Conservation (phyloP, 2,329 filamentous ascomycete genomes). For the Epichloe coenophiala region DNA sequence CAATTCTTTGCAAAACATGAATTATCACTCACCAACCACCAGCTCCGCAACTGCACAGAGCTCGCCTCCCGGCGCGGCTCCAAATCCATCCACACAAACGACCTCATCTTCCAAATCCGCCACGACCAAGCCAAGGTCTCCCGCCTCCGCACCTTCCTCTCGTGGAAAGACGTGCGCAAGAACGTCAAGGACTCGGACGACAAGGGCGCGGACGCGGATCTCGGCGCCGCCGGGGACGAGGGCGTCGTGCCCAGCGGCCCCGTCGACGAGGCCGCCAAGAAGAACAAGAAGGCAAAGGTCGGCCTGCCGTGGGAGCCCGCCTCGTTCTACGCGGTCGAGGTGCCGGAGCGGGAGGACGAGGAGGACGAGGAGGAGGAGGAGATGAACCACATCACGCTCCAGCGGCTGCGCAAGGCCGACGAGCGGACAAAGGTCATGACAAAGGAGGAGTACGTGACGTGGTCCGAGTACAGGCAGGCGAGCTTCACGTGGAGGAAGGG, state of each 20-base stretch:
- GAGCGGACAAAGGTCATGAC: slow-evolving; percentile 98
- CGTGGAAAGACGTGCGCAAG: slow-evolving; percentile 98
- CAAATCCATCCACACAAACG: slow-evolving; percentile 81
- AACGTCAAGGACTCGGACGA: slow-evolving; percentile 96
- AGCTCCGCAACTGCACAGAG: slow-evolving; percentile 79
- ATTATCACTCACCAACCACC: not conserved
- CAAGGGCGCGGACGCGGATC: slow-evolving; percentile 76
- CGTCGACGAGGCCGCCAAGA: slow-evolving; percentile 64
- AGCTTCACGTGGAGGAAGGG: slow-evolving; percentile 98
- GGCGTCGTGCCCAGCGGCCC: slow-evolving; percentile 46
- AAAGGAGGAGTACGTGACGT: slow-evolving; percentile 93
- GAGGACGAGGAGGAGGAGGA: slow-evolving; percentile 95
- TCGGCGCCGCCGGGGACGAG: slow-evolving; percentile 72
- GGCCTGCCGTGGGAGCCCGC: slow-evolving; percentile 91
- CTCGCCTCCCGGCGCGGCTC: slow-evolving; percentile 86
- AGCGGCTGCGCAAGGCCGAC: slow-evolving; percentile 87
- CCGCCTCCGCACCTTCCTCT: slow-evolving; percentile 84
- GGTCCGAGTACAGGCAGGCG: slow-evolving; percentile 94
- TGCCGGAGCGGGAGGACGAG: slow-evolving; percentile 84
- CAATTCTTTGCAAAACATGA: not conserved
- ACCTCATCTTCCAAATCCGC: slow-evolving; percentile 91
- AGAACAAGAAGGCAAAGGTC: slow-evolving; percentile 92
- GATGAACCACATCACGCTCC: slow-evolving; percentile 92
- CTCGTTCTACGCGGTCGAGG: slow-evolving; percentile 79
- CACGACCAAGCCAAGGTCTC: slow-evolving; percentile 96